Evolutionary conservation across 2,329 filamentous ascomycete genomes (phyloP).

Genomic region (Penicillium griseofulvum): DNA sequence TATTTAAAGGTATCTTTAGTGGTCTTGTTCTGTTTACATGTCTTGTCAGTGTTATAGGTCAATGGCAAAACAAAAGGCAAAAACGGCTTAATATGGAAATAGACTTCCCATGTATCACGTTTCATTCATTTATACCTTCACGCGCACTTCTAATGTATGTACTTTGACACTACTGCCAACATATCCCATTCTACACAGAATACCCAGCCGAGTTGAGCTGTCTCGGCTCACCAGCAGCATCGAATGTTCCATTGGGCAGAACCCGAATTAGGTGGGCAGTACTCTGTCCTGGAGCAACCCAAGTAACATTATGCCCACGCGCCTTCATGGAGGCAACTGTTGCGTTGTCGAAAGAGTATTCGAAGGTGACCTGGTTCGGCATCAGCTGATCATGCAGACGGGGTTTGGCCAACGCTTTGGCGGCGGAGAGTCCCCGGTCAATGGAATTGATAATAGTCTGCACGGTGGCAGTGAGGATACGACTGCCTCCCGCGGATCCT

Average conservation of each 20-base stretch:
- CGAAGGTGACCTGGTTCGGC: constrained; percentile 66
- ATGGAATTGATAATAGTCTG: constrained; percentile 72
- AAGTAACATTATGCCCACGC: constrained; percentile 70
- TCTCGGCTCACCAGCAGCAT: constrained; percentile 73
- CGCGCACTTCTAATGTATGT: neutral
- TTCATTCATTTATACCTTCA: neutral
- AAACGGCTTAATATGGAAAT: too few relatives aligned
- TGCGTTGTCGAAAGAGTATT: constrained; percentile 64
- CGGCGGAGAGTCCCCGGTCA: constrained; percentile 60
- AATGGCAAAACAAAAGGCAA: too few relatives aligned
- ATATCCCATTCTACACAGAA: constrained; percentile 42
- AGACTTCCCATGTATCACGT: too few relatives aligned
- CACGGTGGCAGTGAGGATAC: constrained; percentile 77
- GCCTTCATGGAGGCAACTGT: constrained; percentile 62
- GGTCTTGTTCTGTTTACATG: too few relatives aligned
- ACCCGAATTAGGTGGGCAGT: constrained; percentile 68
- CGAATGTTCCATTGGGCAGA: constrained; percentile 65
- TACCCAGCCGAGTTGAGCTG: constrained; percentile 69
- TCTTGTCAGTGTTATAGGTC: too few relatives aligned
- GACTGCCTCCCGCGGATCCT: constrained; percentile 75
- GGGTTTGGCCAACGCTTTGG: constrained; percentile 62
- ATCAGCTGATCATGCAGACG: constrained; percentile 80
- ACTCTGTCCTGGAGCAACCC: constrained; percentile 62
- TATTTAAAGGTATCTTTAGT: too few relatives aligned
- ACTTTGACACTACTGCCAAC: neutral